Base-by-base conservation (phyloP, 2,329 filamentous ascomycete genomes). In the Tolypocladium inflatum region DNA sequence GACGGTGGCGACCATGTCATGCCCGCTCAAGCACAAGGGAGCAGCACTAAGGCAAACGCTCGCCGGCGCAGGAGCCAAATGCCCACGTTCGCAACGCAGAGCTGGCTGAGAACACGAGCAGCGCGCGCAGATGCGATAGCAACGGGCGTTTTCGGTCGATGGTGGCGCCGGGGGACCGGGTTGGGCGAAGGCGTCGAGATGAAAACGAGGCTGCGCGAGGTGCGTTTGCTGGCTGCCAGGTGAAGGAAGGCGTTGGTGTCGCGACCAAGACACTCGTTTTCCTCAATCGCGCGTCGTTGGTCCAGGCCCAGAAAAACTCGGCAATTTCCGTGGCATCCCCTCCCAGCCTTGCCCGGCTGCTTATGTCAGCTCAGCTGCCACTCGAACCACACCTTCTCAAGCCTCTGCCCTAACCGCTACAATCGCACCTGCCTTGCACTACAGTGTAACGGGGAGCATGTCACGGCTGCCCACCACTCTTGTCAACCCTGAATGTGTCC, bases 1-100 rank as follows among this genome's bases (percentile, higher is more conserved):
- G 58, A 61, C 61, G 63, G 62, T 58, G 57, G 58, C 51, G 65
- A 62, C 67, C 66, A 70, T 67, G 56, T 68, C 69, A 70, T 71
- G 67, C 67, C 66, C 60, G 54, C 58, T 60, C 57, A 37, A 52
- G 54, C 58, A 60, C 57, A 37, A 57, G 35, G 43, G 33, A 51
- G 35, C 35, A 39, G 48, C 48, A 35, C 48, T 13, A 7, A 9
- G 30, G 48, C 48, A 52, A 33, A 13, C 48, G 48, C 48, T 37
- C 48, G 48, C 30, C 17, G 48, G 48, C 48, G 48, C 30, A 35
- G 48, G 45, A 30, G 19, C 19, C 48, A 21, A 21, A 15, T 52
- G 48, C 48, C 48, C 48, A 15, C 30, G 48, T 21, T 52, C 19
- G 48, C 30, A n/a, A 35, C 21, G 23, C 15, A 30, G 17, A n/a